Conservation (phyloP, 2,329 filamentous ascomycete species). For the Falciphora oryzae region DNA sequence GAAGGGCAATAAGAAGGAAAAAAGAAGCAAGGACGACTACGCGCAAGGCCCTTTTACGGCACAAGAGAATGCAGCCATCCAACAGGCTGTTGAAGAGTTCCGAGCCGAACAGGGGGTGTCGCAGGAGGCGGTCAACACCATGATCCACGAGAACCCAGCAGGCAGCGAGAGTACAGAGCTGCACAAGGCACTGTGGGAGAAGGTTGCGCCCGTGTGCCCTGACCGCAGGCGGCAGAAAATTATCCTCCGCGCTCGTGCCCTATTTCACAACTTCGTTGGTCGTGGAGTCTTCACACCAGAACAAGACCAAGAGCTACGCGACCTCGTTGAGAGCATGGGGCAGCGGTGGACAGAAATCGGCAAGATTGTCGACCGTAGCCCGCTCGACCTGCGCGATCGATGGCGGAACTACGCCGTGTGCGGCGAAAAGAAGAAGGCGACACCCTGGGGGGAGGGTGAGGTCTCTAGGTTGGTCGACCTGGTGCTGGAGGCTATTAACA, state of each 20-base stretch:
- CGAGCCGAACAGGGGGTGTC: slow-evolving; percentile 35
- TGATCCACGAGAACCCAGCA: slow-evolving; percentile 28
- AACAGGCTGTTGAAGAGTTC: slow-evolving; percentile 37
- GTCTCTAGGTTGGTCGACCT: slow-evolving; percentile 45
- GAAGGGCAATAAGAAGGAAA: slow-evolving; percentile 5
- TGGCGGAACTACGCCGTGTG: slow-evolving; percentile 63
- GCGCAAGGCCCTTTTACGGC: slow-evolving; percentile 35
- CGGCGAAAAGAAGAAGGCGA: slow-evolving; percentile 43
- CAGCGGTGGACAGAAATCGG: slow-evolving; percentile 59
- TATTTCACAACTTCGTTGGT: slow-evolving; percentile 60
- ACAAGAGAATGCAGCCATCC: slow-evolving; percentile 36
- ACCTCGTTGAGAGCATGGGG: slow-evolving; percentile 40
- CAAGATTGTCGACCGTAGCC: slow-evolving; percentile 55
- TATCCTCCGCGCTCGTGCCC: slow-evolving; percentile 51
- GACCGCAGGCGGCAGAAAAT: slow-evolving; percentile 47
- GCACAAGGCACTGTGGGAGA: slow-evolving; percentile 43
- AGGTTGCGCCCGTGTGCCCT: slow-evolving; percentile 41
- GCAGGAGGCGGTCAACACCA: slow-evolving; percentile 40
- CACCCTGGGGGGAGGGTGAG: slow-evolving; percentile 57
- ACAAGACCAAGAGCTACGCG: slow-evolving; percentile 48
- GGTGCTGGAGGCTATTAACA: slow-evolving; percentile 46
- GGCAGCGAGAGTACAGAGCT: slow-evolving; percentile 15
- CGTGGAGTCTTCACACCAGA: slow-evolving; percentile 54
- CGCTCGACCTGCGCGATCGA: slow-evolving; percentile 62
- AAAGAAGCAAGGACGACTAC: not conserved